Evolutionary conservation across 2,329 filamentous ascomycete species (phyloP), one percentile per base, ranked within the genome.

Genomic region (Cyphellophora europaea): DNA sequence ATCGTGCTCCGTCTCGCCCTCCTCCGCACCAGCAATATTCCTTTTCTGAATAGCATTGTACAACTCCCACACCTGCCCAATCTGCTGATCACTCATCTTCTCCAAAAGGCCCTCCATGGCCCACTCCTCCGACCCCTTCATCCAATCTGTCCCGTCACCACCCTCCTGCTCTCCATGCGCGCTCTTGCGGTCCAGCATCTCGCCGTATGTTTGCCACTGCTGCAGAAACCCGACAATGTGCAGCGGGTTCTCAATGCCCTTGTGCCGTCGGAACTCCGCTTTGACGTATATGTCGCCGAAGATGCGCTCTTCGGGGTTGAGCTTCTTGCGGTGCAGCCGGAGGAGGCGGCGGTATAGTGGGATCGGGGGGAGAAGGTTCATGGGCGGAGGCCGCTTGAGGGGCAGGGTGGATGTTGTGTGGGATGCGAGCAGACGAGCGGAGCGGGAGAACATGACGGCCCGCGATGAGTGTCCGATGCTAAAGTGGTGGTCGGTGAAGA

Each of bases 71-170:
- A 98, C 64, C 59, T 98, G 91, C 2, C 80, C 84, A 34, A 96
- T 67, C 62, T 98, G 91, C 56, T 96, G 82, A 56, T 96, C 88
- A 57, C 83, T 96, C 86, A 96, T 84, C 61, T 94, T 95, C 41
- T 86, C 79, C 37, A 96, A 67, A 61, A 94, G 25, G 5, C 30
- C 38, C 15, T 30, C 29, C 30, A 32, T 32, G 15, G 15, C 12
- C 30, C 30, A 32, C 14, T 32, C 30, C 11, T 17, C 30, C 6
- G 15, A 12, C 17, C 30, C 30, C 30, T 32, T 19, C 5, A 21
- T 74, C 37, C 96, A 67, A 56, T 96, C 89, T 54, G 95, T 95
- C 48, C 98, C 65, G 59, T 98, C 91, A 2, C 80, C 84, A 33
- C 96, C 67, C 62, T 96, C 91, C 56, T 96, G 82, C 61, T 93